phyloP scores from a whole-genome alignment of 345 rosid genomes.

The Cardamine chenopodiifolia region DNA sequence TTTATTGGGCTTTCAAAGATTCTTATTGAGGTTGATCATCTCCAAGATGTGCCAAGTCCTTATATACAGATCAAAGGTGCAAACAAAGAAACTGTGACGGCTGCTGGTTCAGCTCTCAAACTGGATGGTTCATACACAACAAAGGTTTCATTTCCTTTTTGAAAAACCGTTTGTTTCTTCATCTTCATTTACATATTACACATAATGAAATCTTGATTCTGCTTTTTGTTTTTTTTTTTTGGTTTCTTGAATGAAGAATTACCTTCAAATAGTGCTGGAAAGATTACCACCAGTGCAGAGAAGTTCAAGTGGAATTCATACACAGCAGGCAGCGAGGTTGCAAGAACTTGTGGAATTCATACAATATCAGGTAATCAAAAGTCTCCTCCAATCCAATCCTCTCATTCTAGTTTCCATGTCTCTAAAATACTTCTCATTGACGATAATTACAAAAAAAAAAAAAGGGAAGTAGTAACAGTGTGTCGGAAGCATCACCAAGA shows the following conservation, averaged over 20 bases:
- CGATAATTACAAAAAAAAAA: conserved; percentile 13
- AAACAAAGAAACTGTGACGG: conserved; percentile 86
- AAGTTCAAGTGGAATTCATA: conserved; percentile 74
- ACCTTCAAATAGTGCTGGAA: conserved; percentile 90
- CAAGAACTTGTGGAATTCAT: conserved; percentile 90
- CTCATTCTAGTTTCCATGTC: conserved; percentile 5
- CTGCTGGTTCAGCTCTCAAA: conserved; percentile 87
- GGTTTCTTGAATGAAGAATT: conserved; percentile 51
- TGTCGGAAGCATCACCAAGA: conserved; percentile 77
- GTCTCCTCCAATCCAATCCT: conserved; percentile 4
- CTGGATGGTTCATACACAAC: conserved; percentile 95
- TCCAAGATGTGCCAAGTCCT: conserved; percentile 78
- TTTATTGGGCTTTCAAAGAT: conserved; percentile 48
- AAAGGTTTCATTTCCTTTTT: conserved; percentile 58
- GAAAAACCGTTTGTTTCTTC: not conserved
- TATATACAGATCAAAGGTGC: conserved; percentile 97
- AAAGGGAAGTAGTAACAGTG: conserved; percentile 67
- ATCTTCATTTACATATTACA: not conserved
- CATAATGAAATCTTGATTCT: not conserved
- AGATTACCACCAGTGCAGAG: conserved; percentile 69
- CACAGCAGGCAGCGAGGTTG: conserved; percentile 80
- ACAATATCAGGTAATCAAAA: conserved; percentile 77
- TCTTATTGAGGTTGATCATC: conserved; percentile 92
- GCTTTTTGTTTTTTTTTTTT: not conserved
- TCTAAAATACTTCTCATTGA: conserved; percentile 1